Base-by-base conservation (phyloP, 345 rosid genomes). In the Ceriops decandra region DNA sequence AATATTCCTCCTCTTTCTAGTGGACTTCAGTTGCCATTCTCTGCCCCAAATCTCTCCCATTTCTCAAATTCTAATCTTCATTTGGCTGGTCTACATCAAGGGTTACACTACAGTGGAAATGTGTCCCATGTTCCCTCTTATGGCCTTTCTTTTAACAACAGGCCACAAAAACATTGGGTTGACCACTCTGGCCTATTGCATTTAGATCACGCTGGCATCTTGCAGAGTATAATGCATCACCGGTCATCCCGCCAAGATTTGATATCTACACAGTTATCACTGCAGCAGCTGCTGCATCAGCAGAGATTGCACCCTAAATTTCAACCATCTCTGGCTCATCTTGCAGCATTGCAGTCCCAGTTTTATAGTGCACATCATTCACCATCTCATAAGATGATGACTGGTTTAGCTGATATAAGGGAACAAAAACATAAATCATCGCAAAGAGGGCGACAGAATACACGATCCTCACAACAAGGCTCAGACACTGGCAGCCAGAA, bases 401-500 rank as follows among this genome's bases (percentile, higher is more conserved):
- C 74, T 26, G 92, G 90, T 22, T 79, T 78, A 68, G 27, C 77
- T 67, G 95, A 90, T 71, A 62, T 21, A 6, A 85, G 90, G 72
- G 98, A 91, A 22, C 93, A 85, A 15, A 88, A 84, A 70, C 86
- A 82, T 15, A 95, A 84, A 73, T 76, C 87, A 11, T 85, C 98
- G 2, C 92, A 84, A 5, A 85, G 89, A 74, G 77, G 88, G 42
- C 80, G 89, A 35, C 88, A 88, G 46, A 81, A 76, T 67, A 57
- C 66, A 32, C 91, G 95, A 15, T 74, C 84, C 63, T 87, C 96
- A 11, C 91, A 85, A 13, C 97, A 93, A 75, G 79, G 84, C 27
- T 89, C 91, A 1, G 97, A 93, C 57, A 64, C 79, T 58, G 71
- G 85, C 73, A 85, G 92, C 79, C 98, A 88, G 85, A 95, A 86